These are phyloP conservation scores for Raphanus raphanistrum DNA, from an alignment of 345 rosid genomes.

Conservation along the genomic window DNA sequence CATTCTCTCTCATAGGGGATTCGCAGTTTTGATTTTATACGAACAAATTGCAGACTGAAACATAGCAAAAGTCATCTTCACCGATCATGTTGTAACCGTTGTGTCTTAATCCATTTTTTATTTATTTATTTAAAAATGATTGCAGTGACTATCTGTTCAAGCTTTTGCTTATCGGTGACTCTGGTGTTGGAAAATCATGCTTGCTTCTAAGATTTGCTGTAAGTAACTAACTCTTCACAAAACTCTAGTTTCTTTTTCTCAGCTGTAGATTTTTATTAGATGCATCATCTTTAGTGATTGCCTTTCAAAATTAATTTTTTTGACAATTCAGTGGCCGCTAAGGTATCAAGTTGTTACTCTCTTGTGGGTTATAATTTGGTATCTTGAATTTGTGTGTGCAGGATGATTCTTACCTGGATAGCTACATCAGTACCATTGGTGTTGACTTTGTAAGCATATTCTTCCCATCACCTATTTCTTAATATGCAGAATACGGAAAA, in stretches of 20 bases:
- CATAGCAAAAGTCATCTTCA: background rate
- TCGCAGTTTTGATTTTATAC: background rate
- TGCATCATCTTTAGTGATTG: background rate
- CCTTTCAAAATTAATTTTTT: background rate
- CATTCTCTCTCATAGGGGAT: background rate
- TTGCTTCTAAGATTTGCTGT: slow-evolving; percentile 50
- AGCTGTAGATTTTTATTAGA: background rate
- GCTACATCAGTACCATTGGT: slow-evolving; percentile 65
- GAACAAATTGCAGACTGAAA: background rate
- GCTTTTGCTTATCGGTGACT: slow-evolving; percentile 49
- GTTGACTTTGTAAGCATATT: slow-evolving; percentile 58
- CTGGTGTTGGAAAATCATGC: slow-evolving; percentile 51
- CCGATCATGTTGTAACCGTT: background rate
- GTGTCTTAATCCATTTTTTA: background rate
- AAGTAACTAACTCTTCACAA: slow-evolving; percentile 8
- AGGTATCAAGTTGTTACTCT: too few species aligned
- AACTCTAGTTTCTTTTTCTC: background rate
- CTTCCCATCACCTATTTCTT: background rate
- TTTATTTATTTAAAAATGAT: background rate
- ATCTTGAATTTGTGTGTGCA: slow-evolving; percentile 18
- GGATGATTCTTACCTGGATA: slow-evolving; percentile 63
- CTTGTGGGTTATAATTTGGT: background rate
- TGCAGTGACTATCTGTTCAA: slow-evolving; percentile 48
- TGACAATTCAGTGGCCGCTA: background rate
- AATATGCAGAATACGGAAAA: background rate